A percentile compares a stretch with the other conserved stretches of the same genome.
phyloP scores from a whole-genome alignment of 2,329 filamentous ascomycete genomes.

The Nemania sp. region DNA sequence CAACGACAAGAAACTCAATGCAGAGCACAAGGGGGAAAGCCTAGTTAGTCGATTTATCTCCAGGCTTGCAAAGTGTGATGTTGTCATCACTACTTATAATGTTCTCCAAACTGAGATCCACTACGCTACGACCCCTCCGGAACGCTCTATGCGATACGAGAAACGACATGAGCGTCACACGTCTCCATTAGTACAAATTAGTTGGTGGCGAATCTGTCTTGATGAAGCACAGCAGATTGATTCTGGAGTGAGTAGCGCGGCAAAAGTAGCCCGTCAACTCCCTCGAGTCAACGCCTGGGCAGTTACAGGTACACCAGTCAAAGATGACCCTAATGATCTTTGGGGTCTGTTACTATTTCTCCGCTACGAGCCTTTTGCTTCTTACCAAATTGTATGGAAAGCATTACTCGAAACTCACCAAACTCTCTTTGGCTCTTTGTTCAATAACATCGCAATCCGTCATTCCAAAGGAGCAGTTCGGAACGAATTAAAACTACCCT shows the following conservation, averaged over 20 bases:
- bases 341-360: slow-evolving; percentile 86
- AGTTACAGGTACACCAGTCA: slow-evolving; percentile 89
- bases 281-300: slow-evolving; percentile 91
- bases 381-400: slow-evolving; percentile 73
- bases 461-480: slow-evolving; percentile 88
- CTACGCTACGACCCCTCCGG: slow-evolving; percentile 76
- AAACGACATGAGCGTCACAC: slow-evolving; percentile 74
- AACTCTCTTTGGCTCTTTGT: slow-evolving; percentile 74
- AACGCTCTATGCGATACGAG: slow-evolving; percentile 73
- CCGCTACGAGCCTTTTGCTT: slow-evolving; percentile 79
- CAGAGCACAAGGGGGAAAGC: slow-evolving; percentile 46
- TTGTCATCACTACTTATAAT: slow-evolving; percentile 74
- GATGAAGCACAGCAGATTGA: slow-evolving; percentile 94
- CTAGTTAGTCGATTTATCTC: slow-evolving; percentile 55
- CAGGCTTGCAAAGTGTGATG: slow-evolving; percentile 64
- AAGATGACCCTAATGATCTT: slow-evolving; percentile 81
- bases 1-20: slow-evolving; percentile 2
- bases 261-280: slow-evolving; percentile 81
- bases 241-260: slow-evolving; percentile 85
- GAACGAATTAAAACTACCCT: slow-evolving; percentile 81
- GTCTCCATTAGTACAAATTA: slow-evolving; percentile 83
- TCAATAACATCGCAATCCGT: slow-evolving; percentile 78
- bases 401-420: slow-evolving; percentile 72
- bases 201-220: slow-evolving; percentile 87
- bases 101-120: slow-evolving; percentile 85